Evolutionary conservation across 164 flowering plant species (phyloP).

Genomic region (Dillenia turbinata): DNA sequence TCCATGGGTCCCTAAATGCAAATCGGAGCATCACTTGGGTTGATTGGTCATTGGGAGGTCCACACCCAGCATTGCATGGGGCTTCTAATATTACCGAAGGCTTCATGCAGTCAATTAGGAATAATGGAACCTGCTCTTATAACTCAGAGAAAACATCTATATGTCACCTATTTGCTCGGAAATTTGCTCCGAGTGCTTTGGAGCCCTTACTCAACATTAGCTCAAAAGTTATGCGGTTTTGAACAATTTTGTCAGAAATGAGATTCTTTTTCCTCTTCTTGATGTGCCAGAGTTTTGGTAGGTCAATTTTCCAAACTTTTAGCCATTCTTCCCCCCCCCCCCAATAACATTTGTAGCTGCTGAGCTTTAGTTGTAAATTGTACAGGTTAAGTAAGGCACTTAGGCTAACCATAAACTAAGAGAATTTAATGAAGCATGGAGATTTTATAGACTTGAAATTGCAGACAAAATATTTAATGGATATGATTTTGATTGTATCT

Average conservation of each 20-base stretch:
- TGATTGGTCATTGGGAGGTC: slow-evolving; percentile 75
- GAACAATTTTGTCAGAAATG: slow-evolving; percentile 8
- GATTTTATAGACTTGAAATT: too few relatives aligned
- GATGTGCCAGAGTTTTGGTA: too few relatives aligned
- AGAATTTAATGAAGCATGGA: too few relatives aligned
- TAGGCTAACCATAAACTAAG: too few relatives aligned
- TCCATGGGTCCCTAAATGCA: slow-evolving; percentile 46
- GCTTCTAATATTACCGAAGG: slow-evolving; percentile 47
- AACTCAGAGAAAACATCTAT: slow-evolving; percentile 41
- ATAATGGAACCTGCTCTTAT: slow-evolving; percentile 64
- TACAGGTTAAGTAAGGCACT: too few relatives aligned
- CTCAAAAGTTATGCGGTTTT: slow-evolving; percentile 42
- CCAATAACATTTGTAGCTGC: too few relatives aligned
- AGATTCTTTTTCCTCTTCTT: too few relatives aligned
- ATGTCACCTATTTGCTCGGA: slow-evolving; percentile 62
- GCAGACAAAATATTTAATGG: too few relatives aligned
- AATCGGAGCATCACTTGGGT: slow-evolving; percentile 86
- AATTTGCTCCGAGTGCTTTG: slow-evolving; percentile 49
- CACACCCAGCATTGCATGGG: slow-evolving; percentile 64
- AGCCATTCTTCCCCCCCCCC: too few relatives aligned
- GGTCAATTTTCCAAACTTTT: too few relatives aligned
- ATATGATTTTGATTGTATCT: too few relatives aligned
- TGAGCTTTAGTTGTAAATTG: too few relatives aligned
- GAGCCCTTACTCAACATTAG: slow-evolving; percentile 45
- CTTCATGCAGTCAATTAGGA: slow-evolving; percentile 49